Evolutionary conservation across 2,329 filamentous ascomycete genomes (phyloP), one percentile per base, ranked within the genome.

Genomic region (Pestalotiopsis sp.): DNA sequence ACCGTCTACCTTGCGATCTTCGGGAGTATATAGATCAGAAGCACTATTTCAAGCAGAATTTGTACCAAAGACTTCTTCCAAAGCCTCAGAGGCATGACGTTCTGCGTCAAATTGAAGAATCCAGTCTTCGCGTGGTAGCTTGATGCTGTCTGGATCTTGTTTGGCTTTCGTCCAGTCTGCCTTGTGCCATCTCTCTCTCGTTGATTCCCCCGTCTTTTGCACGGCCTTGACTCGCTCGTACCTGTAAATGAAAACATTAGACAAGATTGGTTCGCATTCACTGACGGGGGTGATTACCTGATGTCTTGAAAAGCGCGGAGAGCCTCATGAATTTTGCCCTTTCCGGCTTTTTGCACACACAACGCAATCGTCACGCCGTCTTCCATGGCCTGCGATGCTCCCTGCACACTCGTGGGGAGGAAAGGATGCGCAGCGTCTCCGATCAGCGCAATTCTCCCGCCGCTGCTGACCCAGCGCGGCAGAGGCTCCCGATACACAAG

Each of bases 141-240:
- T 80, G 64, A 87, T 84, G 49, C 80, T 82, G 68, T 81, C 77
- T 0, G 84, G 84, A 61, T 86, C 81, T 70, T 84, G 76, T 68
- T 81, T 82, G 39, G 85, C 83, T 69, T 82, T 82, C 25, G 75
- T 78, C 84, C 83, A 88, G 72, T 86, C 84, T 4, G 85, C 85
- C 75, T 85, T 87, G 72, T 88, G 86, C 86, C 86, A 88, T 78
- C 81, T 82, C 70, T 87, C 84, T 36, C 84, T 80, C 0, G 85
- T 85, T 5, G 79, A 80, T 72, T 86, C 84, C 3, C 85, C 85
- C 0, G 83, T 86, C 75, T 86, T 86, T 76, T 87, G 85, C 7
- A 84, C 82, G 1, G 75, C 75, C 14, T 78, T 77, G 23, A 87
- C 85, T 13, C 85, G 82, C 2, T 85, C 83, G 68, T 84, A 86